Evolutionary conservation across 1,139 yeast genomes (phyloP), one percentile per base, ranked within the genome.

Genomic region (Lodderomyces margitis): DNA sequence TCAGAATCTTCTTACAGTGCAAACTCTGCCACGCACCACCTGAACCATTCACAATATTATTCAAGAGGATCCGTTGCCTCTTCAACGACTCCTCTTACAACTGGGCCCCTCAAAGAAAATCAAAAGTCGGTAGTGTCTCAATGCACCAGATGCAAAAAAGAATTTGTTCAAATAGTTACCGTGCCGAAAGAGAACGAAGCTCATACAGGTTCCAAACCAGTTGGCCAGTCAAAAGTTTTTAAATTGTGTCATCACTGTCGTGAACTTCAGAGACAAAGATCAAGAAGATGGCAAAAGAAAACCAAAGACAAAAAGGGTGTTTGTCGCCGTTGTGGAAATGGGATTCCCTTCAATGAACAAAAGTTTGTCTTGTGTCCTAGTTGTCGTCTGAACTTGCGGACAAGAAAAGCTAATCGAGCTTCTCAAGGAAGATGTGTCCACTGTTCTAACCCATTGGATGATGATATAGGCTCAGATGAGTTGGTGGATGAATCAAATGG

Each of bases 341-440:
- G 62, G 11, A 76, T 81, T 31, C 79, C 81, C 0, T 58, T 61
- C 2, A 78, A 78, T 19, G 70, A 70, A 34, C 74, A 70, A 39
- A 67, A 68, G 43, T 81, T 62, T 57, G 86, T 80, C 1, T 61
- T 81, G 41, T 81, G 87, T 61, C 79, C 81, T 2, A 67, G 66
- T 27, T 81, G 87, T 53, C 65, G 87, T 30, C 71, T 67, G 51
- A 72, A 74, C 39, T 62, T 81, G 34, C 65, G 86, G 44, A 65
- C 73, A 4, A 62, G 81, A 39, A 81, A 81, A 52, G 79, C 80
- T 0, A 70, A 68, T 46, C 62, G 87, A 32, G 83, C 80, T 6
- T 79, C 80, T 10, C 75, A 73, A 50, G 87, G 87, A 0, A 74
- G 74, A 51, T 81, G 87, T 61, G 83, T 81, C 7, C 87, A 81